Conservation (phyloP, 1,284 basidiomycete genomes). For the Gymnopus androsaceus region DNA sequence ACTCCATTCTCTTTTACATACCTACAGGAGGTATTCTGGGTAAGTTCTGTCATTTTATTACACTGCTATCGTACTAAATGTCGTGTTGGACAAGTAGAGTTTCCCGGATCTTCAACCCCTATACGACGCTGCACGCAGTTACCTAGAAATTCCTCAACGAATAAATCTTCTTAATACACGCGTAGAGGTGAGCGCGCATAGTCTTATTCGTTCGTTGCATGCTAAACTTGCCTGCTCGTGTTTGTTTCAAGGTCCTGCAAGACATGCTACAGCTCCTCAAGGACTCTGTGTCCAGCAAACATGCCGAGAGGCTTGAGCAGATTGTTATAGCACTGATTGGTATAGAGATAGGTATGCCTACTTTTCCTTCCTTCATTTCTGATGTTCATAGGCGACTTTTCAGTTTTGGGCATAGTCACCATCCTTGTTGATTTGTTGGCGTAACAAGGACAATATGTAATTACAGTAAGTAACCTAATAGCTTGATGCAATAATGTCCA, state of each 20-base stretch:
- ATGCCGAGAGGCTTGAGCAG: conserved; percentile 92
- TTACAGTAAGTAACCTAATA: too few relatives aligned
- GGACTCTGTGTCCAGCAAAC: conserved; percentile 89
- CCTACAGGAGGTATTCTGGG: conserved; percentile 46
- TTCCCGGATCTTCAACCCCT: conserved; percentile 94
- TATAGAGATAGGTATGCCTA: conserved; percentile 75
- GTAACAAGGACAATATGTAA: too few relatives aligned
- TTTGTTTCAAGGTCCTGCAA: conserved; percentile 73
- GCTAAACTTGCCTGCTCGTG: conserved; percentile 8
- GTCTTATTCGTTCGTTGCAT: not conserved
- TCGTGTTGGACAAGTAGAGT: conserved; percentile 46
- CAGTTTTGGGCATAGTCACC: conserved; percentile 71
- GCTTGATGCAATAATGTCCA: too few relatives aligned
- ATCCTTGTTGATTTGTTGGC: conserved; percentile 70
- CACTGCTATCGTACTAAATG: not conserved
- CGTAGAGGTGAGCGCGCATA: conserved; percentile 72
- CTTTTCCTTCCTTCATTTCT: not conserved
- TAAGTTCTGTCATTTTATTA: conserved; percentile 16
- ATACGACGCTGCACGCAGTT: conserved; percentile 90
- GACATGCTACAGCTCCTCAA: conserved; percentile 96
- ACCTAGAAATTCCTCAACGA: conserved; percentile 93
- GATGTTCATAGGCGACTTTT: conserved; percentile 8
- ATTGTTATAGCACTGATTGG: conserved; percentile 93
- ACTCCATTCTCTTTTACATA: conserved; percentile 58
- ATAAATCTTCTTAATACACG: conserved; percentile 93